Evolutionary conservation across 495 filamentous ascomycete species (phyloP).

Genomic region (Penicillium taxi): DNA sequence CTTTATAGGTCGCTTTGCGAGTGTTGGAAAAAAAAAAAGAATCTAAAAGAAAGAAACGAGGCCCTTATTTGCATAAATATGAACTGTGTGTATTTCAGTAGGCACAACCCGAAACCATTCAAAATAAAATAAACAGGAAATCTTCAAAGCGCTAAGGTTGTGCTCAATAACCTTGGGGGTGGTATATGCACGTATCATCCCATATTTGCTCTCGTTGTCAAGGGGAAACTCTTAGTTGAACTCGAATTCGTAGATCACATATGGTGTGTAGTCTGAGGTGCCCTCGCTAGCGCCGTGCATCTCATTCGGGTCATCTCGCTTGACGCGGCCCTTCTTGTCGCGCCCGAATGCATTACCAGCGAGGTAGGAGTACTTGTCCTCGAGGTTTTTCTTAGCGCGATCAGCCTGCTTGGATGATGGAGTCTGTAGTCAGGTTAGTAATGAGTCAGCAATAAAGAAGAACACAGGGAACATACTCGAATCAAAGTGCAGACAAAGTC

Average conservation of each 20-base stretch:
- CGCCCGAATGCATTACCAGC: constrained; percentile 90
- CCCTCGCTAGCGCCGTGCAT: constrained; percentile 68
- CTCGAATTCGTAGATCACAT: constrained; percentile 95
- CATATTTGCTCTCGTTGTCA: neutral
- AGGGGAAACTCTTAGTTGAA: constrained; percentile 38
- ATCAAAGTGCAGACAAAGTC: constrained; percentile 79
- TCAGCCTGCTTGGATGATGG: constrained; percentile 66
- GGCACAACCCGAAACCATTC: neutral
- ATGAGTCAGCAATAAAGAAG: neutral
- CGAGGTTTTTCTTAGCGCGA: constrained; percentile 72
- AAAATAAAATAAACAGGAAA: constrained; percentile 1
- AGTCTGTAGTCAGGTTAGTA: constrained; percentile 45
- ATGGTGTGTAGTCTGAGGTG: constrained; percentile 81
- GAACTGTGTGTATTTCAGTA: neutral
- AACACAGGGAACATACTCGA: constrained; percentile 51
- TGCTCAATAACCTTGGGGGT: constrained; percentile 21
- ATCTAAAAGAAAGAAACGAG: neutral
- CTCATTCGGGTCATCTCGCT: constrained; percentile 81
- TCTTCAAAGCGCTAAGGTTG: constrained; percentile 11
- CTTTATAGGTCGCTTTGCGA: constrained; percentile 11
- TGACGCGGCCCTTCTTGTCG: constrained; percentile 87
- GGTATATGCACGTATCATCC: constrained; percentile 25
- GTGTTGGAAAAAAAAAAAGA: neutral
- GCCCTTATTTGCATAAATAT: neutral
- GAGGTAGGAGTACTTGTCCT: constrained; percentile 80